phyloP scores from a whole-genome alignment of 306 rosid genomes.

The Trifolium pratense region DNA sequence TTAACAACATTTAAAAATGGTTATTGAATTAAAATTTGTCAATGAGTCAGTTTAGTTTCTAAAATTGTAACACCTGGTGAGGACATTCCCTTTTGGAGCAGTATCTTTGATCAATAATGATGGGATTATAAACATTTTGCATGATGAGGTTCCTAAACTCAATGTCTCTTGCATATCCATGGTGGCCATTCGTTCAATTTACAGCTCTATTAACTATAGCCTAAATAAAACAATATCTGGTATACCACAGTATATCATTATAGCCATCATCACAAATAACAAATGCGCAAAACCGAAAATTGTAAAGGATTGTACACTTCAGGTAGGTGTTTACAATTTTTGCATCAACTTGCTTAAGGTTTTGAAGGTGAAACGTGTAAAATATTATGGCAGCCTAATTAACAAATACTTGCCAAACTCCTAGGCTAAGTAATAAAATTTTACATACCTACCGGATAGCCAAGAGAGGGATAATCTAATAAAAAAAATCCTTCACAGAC shows the following conservation, averaged over 20 bases:
- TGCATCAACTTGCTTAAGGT: constrained; percentile 33
- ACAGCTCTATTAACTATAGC: too few species aligned
- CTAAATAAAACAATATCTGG: too few species aligned
- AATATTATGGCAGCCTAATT: constrained; percentile 9
- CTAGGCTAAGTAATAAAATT: constrained; percentile 29
- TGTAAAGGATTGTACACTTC: constrained; percentile 21
- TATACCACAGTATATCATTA: too few species aligned
- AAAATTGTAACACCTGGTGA: too few species aligned
- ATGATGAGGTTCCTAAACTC: constrained; percentile 45
- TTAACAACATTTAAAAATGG: too few species aligned
- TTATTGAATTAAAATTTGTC: too few species aligned
- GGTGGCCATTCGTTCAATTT: too few species aligned
- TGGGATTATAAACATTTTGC: constrained; percentile 49
- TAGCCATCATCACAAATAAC: too few species aligned
- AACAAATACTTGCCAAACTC: constrained; percentile 28
- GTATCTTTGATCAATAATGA: constrained; percentile 52
- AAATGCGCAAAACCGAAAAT: constrained; percentile 22
- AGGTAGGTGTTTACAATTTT: constrained; percentile 34
- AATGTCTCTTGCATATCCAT: constrained; percentile 42
- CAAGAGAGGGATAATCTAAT: constrained; percentile 43
- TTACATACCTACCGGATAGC: constrained; percentile 43
- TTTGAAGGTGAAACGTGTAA: not conserved
- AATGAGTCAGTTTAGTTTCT: too few species aligned
- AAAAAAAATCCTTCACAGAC: constrained; percentile 44
- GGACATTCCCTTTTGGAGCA: constrained; percentile 38